A percentile compares a stretch with the other conserved stretches of the same genome.
These are phyloP conservation scores for Tricholoma hemisulphureum DNA, from an alignment of 768 basidiomycete species.

Conservation along the genomic window DNA sequence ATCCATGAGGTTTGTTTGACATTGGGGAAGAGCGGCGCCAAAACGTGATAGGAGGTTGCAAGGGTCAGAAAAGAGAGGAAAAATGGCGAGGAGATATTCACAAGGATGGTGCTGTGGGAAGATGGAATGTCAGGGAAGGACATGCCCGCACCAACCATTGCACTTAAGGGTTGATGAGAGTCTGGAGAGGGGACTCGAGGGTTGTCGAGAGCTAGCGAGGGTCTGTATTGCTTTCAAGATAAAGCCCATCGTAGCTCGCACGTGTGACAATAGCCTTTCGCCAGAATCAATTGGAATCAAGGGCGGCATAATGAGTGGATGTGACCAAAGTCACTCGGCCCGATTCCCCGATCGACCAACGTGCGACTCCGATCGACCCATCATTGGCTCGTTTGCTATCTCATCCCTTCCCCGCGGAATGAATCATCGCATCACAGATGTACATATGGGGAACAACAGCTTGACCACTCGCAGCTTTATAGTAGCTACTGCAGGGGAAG, in stretches of 20 bases:
- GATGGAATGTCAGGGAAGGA: background rate
- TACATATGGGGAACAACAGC: too few species aligned
- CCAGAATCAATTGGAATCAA: background rate
- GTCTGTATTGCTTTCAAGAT: background rate
- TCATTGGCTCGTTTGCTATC: too few species aligned
- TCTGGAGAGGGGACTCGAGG: background rate
- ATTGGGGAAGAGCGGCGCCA: slow-evolving; percentile 30
- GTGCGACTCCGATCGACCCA: background rate
- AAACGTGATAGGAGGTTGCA: slow-evolving; percentile 26
- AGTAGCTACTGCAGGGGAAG: too few species aligned
- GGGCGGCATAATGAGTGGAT: too few species aligned
- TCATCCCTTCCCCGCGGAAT: too few species aligned
- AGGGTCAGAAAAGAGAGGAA: slow-evolving; percentile 19
- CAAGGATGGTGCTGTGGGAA: background rate
- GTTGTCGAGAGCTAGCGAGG: background rate
- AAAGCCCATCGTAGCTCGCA: background rate
- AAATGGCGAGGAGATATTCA: background rate
- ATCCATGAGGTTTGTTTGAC: slow-evolving; percentile 48
- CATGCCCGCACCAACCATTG: background rate
- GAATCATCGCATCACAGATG: too few species aligned
- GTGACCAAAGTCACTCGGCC: background rate
- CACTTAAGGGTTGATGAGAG: background rate
- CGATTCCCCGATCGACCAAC: background rate
- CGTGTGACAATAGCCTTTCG: background rate
- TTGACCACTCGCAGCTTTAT: too few species aligned